Evolutionary conservation across 768 basidiomycete genomes (phyloP).

Genomic region (Multifurca ochricompacta): DNA sequence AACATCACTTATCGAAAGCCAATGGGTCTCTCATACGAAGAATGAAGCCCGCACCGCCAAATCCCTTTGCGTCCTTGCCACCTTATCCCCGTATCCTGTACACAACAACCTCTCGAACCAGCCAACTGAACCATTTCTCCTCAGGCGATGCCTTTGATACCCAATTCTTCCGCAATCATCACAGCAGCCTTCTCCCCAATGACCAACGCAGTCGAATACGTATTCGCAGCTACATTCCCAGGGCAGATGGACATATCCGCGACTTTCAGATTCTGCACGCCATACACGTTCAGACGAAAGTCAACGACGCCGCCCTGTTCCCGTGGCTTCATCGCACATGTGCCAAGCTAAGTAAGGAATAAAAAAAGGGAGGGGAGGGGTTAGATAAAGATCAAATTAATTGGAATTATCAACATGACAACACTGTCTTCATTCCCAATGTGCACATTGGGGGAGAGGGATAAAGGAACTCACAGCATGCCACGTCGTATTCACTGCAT

Average conservation of each 20-base stretch:
- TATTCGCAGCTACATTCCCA: conserved; percentile 34
- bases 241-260: conserved; percentile 36
- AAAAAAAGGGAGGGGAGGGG: no score
- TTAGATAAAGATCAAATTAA: no score
- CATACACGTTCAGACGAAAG: conserved; percentile 53
- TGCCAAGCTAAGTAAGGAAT: conserved; percentile 41
- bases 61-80: no score
- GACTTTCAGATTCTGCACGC: conserved; percentile 48
- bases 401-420: no score
- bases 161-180: conserved; percentile 46
- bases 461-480: conserved; percentile 11
- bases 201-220: conserved; percentile 35
- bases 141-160: conserved; percentile 19
- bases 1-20: no score
- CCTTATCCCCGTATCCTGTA: no score
- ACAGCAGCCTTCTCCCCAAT: conserved; percentile 55
- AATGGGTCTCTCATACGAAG: no score
- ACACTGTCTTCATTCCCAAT: no score
- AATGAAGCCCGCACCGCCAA: no score
- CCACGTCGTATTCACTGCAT: conserved; percentile 4
- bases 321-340: conserved; percentile 60
- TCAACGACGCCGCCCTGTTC: conserved; percentile 56
- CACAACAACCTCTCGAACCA: no score
- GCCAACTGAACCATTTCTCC: no score
- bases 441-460: no score